phyloP scores from a whole-genome alignment of 1,139 yeast species.

The Tardiomyces digboiensis region DNA sequence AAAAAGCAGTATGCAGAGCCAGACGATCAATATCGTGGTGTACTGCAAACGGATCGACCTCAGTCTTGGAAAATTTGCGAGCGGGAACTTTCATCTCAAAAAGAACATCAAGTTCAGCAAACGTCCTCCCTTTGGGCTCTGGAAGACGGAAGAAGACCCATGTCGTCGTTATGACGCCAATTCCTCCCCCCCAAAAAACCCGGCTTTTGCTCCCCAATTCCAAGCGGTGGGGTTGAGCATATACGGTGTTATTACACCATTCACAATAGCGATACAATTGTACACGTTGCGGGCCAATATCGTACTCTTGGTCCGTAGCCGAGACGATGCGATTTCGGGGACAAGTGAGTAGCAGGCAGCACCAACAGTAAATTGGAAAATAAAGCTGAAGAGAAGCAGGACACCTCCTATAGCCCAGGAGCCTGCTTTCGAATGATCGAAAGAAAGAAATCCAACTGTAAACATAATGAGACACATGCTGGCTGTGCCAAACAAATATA shows the following conservation, averaged over 20 bases:
- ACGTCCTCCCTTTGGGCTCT: conserved; percentile 31
- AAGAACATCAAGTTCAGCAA: conserved; percentile 39
- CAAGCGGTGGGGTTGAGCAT: conserved; percentile 51
- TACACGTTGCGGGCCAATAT: conserved; percentile 45
- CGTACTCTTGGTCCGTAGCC: conserved; percentile 46
- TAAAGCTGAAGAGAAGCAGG: conserved; percentile 18
- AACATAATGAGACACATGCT: background rate
- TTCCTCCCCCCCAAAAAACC: conserved; percentile 48
- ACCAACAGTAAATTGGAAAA: conserved; percentile 48
- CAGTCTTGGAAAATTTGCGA: background rate
- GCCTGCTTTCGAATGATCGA: background rate
- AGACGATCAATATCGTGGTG: background rate
- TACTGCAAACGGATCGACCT: conserved; percentile 2
- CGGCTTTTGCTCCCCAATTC: conserved; percentile 52
- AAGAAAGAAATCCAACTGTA: conserved; percentile 9
- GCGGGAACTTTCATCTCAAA: conserved; percentile 1
- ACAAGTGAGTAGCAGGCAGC: conserved; percentile 50
- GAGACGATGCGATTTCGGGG: conserved; percentile 48
- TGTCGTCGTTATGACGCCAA: conserved; percentile 24
- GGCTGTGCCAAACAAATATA: conserved; percentile 21
- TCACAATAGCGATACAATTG: conserved; percentile 31
- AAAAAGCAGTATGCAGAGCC: background rate
- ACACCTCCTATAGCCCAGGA: conserved; percentile 6
- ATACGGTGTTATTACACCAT: conserved; percentile 41
- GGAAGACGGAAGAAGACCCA: conserved; percentile 35